Evolutionary conservation across 2,329 filamentous ascomycete genomes (phyloP), one percentile per base, ranked within the genome.

Genomic region (Aquanectria penicillioides): DNA sequence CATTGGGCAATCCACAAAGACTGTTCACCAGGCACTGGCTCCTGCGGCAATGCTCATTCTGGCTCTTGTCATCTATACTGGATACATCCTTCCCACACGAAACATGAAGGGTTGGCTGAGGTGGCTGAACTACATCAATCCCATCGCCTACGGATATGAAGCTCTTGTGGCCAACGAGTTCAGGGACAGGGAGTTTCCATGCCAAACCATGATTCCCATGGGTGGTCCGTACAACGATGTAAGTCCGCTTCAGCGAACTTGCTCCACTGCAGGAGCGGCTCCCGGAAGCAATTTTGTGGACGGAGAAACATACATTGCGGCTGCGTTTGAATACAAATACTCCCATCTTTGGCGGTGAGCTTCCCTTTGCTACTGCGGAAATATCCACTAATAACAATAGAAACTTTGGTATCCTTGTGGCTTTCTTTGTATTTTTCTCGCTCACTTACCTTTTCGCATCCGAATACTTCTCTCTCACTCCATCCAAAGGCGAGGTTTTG

Each of bases 371-470:
- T 20, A 18, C 10, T 18, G 12, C 2, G 12, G 2, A 13, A 33
- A 12, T 18, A 3, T 6, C n/a, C 5, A 20, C 48, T 52, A 3
- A 58, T 11, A 5, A 22, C 1, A 5, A 3, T 2, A 78, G 87
- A 15, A 92, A 91, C 69, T 82, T 88, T 58, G 89, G 87, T 3
- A 89, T 91, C 50, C 71, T 90, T 3, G 71, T 86, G 17, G 87
- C 73, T 0, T 90, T 91, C 74, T 73, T 88, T 54, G 69, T 89
- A 34, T 85, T 83, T 59, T 91, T 91, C 77, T 83, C 87, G 74
- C 59, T 74, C 5, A 63, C 87, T 2, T 90, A 92, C 73, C 81
- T 91, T 48, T 46, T 85, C 18, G 84, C 85, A 0, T 81, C 84
- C 0, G 89, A 92, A 69, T 66, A 89, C 64, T 43, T 57, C 26